These are phyloP conservation scores for Tillandsia leiboldiana DNA, from an alignment of 176 grass and related monocot species.

Conservation along the genomic window DNA sequence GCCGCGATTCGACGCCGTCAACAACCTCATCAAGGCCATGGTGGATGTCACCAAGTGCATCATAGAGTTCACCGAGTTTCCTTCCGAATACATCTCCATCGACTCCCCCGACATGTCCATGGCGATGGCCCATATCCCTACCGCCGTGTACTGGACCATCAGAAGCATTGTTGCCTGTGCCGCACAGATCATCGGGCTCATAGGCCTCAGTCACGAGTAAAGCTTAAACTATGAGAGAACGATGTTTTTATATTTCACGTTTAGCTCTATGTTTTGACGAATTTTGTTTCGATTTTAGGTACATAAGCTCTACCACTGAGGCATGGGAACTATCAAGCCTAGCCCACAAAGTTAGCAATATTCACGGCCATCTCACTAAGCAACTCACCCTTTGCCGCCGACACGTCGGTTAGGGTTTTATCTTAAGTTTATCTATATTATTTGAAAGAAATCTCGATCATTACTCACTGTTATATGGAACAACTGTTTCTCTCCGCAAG, in stretches of 20 bases:
- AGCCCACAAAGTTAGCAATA: slow-evolving; percentile 39
- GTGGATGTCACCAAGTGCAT: slow-evolving; percentile 37
- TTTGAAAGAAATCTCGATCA: too few relatives aligned
- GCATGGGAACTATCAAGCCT: slow-evolving; percentile 44
- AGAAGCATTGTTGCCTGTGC: slow-evolving; percentile 32
- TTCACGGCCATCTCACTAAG: slow-evolving; percentile 31
- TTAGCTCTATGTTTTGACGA: not conserved
- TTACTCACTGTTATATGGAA: not conserved
- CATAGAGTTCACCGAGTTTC: slow-evolving; percentile 35
- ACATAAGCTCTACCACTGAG: slow-evolving; percentile 33
- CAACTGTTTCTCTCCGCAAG: too few relatives aligned
- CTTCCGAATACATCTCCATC: slow-evolving; percentile 8
- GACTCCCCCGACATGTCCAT: slow-evolving; percentile 22
- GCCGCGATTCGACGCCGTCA: slow-evolving; percentile 34
- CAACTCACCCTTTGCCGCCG: slow-evolving; percentile 21
- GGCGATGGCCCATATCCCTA: slow-evolving; percentile 27
- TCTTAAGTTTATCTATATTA: too few relatives aligned
- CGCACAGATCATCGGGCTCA: slow-evolving; percentile 29
- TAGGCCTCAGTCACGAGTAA: slow-evolving; percentile 40
- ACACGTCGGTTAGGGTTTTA: slow-evolving; percentile 22
- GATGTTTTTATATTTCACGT: not conserved
- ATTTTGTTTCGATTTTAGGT: slow-evolving; percentile 11
- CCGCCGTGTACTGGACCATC: slow-evolving; percentile 39
- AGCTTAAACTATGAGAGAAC: not conserved
- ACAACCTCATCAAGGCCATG: slow-evolving; percentile 41